Evolutionary conservation across 345 rosid species (phyloP), one percentile per base, ranked within the genome.

Genomic region (Melaleuca alternifolia): DNA sequence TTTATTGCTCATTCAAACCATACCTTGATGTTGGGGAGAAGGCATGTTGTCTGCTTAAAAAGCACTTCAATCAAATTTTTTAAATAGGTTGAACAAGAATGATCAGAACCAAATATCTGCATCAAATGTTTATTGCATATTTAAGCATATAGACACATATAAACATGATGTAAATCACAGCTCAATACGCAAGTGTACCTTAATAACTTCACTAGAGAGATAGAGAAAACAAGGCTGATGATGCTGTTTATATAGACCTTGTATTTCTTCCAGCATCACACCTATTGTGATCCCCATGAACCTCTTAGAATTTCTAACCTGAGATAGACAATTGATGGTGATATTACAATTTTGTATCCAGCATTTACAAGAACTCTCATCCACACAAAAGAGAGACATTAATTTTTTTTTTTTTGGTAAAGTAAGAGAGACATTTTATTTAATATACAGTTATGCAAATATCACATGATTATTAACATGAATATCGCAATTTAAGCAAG

Each of bases 181-280:
- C 57, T 50, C 83, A 85, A 13, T 33, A 48, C 33, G 81, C 7
- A 81, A n/a, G 50, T n/a, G 59, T 85, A 94, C 99, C 96, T 95
- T 97, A 87, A 97, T 98, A 89, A 98, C 99, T 93, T 98, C 99
- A 90, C 99, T 98, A 56, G 99, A 95, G 81, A 98, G 96, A 88
- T 98, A 98, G 71, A 98, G 99, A 93, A 98, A 98, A 93, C 99
- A 98, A 9, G 99, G 97, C 90, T 98, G 99, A 90, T 96, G 98
- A 79, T 96, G 98, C 88, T 92, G 98, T 88, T 93, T 98, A 92
- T 94, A 98, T 62, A 95, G 94, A 89, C 92, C 94, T 83, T 98
- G 99, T 59, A 98, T 96, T 90, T 96, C 98, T 90, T 94, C 96
- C 53, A 98, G 95, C 95, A 96, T 96, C 85, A 93, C 98, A 88